A percentile compares a stretch with the other conserved stretches of the same genome.
Conservation (phyloP, 129 eudicot species). For the Flaveria linearis region DNA sequence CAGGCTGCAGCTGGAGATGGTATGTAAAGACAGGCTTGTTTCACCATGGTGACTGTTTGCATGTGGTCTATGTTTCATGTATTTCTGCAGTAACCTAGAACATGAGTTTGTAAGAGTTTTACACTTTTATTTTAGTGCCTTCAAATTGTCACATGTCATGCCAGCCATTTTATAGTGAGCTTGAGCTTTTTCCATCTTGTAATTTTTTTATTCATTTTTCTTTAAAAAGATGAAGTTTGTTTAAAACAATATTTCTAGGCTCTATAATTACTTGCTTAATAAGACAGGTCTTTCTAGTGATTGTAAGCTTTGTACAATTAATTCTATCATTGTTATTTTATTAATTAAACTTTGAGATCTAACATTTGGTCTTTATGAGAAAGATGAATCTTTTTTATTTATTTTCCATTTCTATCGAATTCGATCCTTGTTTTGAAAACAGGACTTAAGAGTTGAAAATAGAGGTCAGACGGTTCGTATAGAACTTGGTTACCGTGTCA, state of each 20-base stretch:
- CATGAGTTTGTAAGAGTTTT: slow-evolving; percentile 36
- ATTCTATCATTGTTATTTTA: too few relatives aligned
- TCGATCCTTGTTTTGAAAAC: too few relatives aligned
- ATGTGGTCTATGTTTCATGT: slow-evolving; percentile 31
- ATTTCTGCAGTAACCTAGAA: slow-evolving; percentile 29
- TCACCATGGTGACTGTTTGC: slow-evolving; percentile 11
- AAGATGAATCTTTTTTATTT: too few relatives aligned
- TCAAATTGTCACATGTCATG: slow-evolving; percentile 20
- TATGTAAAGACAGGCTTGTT: slow-evolving; percentile 24
- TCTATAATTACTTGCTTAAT: slow-evolving; percentile 16
- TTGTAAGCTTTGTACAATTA: not conserved
- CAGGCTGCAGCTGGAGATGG: slow-evolving; percentile 40
- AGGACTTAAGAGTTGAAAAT: too few relatives aligned
- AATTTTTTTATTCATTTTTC: slow-evolving; percentile 16
- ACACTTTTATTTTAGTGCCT: slow-evolving; percentile 34
- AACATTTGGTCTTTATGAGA: too few relatives aligned
- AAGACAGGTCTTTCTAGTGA: not conserved
- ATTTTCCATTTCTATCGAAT: too few relatives aligned
- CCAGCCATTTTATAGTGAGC: slow-evolving; percentile 44
- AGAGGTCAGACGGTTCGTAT: too few relatives aligned
- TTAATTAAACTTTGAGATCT: too few relatives aligned
- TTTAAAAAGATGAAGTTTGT: not conserved
- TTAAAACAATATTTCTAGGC: slow-evolving; percentile 20
- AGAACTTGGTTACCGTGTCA: too few relatives aligned
- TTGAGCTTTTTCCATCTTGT: slow-evolving; percentile 31